These are phyloP conservation scores for Ambrosiella beaveri DNA, from an alignment of 2,329 filamentous ascomycete species.

Conservation along the genomic window DNA sequence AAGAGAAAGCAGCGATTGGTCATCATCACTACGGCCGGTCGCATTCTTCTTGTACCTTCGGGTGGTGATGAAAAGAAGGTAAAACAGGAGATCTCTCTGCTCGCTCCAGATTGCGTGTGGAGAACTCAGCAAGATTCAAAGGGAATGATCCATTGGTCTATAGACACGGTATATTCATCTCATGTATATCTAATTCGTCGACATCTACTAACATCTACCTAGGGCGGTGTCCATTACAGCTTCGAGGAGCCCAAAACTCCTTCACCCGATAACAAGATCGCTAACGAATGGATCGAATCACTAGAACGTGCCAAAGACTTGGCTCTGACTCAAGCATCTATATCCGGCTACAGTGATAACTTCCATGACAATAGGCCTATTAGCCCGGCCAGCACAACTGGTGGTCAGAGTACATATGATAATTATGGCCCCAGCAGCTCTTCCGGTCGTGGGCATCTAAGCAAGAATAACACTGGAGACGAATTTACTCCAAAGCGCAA, in stretches of 20 bases:
- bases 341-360: conserved; percentile 49
- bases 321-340: conserved; percentile 51
- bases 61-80: conserved; percentile 92
- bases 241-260: conserved; percentile 81
- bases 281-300: conserved; percentile 83
- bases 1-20: conserved; percentile 90
- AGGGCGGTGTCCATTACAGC: conserved; percentile 79
- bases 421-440: conserved; percentile 22
- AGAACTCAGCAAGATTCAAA: conserved; percentile 70
- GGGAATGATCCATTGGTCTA: conserved; percentile 71
- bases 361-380: conserved; percentile 50
- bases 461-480: conserved; percentile 41
- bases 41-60: conserved; percentile 76
- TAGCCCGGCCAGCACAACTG: conserved; percentile 60
- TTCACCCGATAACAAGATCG: conserved; percentile 37
- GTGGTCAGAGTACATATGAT: conserved; percentile 37
- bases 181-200: background rate
- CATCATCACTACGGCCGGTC: conserved; percentile 82
- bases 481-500: conserved; percentile 38
- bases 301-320: conserved; percentile 76
- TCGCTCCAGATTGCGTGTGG: conserved; percentile 60
- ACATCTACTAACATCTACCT: conserved; percentile 5
- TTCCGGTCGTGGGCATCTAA: conserved; percentile 38
- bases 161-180: conserved; percentile 67
- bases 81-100: conserved; percentile 78